Evolutionary conservation across 345 rosid species (phyloP).

Genomic region (Microthlaspi erraticum): DNA sequence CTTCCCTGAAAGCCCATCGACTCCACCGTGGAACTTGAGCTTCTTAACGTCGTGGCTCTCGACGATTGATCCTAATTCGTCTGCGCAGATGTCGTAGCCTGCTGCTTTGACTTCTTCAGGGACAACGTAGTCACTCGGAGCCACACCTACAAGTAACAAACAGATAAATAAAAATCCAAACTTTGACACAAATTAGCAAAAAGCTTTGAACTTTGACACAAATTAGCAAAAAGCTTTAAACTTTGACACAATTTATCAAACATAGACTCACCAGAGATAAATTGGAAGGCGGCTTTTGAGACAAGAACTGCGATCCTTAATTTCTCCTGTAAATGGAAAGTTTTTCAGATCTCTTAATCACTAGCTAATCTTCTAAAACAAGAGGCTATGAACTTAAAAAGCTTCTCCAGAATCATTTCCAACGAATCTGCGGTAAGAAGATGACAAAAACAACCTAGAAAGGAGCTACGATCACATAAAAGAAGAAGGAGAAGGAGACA

Average conservation of each 20-base stretch:
- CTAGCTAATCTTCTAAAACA: constrained; percentile 1
- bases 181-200: constrained; percentile 17
- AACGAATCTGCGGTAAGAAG: not conserved
- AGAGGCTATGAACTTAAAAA: not conserved
- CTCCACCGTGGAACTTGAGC: constrained; percentile 76
- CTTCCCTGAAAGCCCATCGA: constrained; percentile 67
- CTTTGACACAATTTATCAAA: not conserved
- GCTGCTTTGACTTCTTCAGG: constrained; percentile 86
- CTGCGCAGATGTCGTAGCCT: constrained; percentile 81
- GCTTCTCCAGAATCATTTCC: not conserved
- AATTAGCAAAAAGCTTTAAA: not conserved
- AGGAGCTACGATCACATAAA: not conserved
- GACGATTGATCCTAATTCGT: constrained; percentile 82
- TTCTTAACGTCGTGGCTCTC: constrained; percentile 86
- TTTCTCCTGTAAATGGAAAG: constrained; percentile 65
- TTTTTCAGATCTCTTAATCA: constrained; percentile 16
- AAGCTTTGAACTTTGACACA: constrained; percentile 19
- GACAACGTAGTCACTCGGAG: constrained; percentile 74
- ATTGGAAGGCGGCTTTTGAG: constrained; percentile 91
- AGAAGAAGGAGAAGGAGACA: not conserved
- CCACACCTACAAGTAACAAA: constrained; percentile 55
- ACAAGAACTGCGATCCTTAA: constrained; percentile 86
- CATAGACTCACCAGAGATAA: constrained; percentile 63
- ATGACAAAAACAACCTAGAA: not conserved
- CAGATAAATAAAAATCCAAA: constrained; percentile 15